These are phyloP conservation scores for Sporisorium iseilematis-ciliati DNA, from an alignment of 1,284 basidiomycete genomes.

Conservation along the genomic window DNA sequence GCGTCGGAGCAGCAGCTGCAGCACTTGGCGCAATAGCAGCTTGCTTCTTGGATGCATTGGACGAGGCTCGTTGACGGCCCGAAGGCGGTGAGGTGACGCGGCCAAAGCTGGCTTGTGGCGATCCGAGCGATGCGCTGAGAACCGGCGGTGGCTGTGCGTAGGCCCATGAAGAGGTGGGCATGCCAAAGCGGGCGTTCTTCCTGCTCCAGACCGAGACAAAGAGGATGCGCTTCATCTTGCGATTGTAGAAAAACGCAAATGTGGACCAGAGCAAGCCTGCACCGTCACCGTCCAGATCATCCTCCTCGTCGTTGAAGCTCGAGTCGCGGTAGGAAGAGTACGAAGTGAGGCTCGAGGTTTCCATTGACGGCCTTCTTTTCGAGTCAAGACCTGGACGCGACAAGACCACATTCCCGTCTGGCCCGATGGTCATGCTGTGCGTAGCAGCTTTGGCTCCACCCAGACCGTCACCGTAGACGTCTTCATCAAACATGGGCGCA, in stretches of 20 bases:
- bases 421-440: slow-evolving; percentile 35
- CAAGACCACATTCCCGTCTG: slow-evolving; percentile 44
- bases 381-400: slow-evolving; percentile 23
- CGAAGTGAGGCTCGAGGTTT: slow-evolving; percentile 33
- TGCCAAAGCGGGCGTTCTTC: slow-evolving; percentile 72
- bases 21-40: slow-evolving; percentile 18
- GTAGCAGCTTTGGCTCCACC: slow-evolving; percentile 28
- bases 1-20: slow-evolving; percentile 40
- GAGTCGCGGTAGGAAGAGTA: slow-evolving; percentile 39
- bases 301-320: slow-evolving; percentile 72
- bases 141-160: slow-evolving; percentile 41
- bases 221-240: slow-evolving; percentile 87
- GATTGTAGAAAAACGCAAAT: slow-evolving; percentile 97
- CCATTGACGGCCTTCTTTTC: slow-evolving; percentile 30
- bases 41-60: slow-evolving; percentile 31
- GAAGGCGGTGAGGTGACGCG: slow-evolving; percentile 10
- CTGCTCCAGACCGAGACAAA: slow-evolving; percentile 95
- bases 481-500: slow-evolving; percentile 68
- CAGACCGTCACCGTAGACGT: slow-evolving; percentile 59
- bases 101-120: slow-evolving; percentile 30
- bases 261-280: slow-evolving; percentile 91
- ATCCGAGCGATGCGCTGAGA: slow-evolving; percentile 43
- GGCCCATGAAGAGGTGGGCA: slow-evolving; percentile 41
- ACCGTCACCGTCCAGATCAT: slow-evolving; percentile 75
- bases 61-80: slow-evolving; percentile 23